phyloP scores from a whole-genome alignment of 2,329 filamentous ascomycete species.

The Pseudopyricularia javanii region DNA sequence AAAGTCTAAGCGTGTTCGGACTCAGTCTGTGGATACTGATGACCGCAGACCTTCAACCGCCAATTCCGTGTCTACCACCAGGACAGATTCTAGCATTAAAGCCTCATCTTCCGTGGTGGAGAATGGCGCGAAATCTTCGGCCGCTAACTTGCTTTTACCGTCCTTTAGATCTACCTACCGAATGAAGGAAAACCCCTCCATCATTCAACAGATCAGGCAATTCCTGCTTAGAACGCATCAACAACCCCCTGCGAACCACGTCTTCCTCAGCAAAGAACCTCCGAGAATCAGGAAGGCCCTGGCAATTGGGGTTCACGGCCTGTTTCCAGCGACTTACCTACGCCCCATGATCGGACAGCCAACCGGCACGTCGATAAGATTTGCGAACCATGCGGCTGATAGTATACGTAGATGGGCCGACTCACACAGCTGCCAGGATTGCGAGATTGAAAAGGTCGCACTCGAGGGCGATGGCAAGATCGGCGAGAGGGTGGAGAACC shows the following conservation, averaged over 20 bases:
- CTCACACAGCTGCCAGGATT: conserved; percentile 57
- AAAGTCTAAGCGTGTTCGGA: conserved; percentile 31
- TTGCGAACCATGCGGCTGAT: conserved; percentile 75
- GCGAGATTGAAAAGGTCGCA: conserved; percentile 84
- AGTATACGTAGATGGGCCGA: conserved; percentile 77
- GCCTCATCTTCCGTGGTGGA: not conserved
- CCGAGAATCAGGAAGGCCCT: conserved; percentile 74
- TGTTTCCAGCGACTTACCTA: conserved; percentile 78
- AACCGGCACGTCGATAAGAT: conserved; percentile 87
- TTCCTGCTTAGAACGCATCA: conserved; percentile 44
- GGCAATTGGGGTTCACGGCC: conserved; percentile 87
- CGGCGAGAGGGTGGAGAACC: conserved; percentile 72
- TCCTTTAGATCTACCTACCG: conserved; percentile 58
- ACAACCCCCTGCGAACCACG: conserved; percentile 48
- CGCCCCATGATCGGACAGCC: conserved; percentile 90
- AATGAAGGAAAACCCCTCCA: conserved; percentile 54
- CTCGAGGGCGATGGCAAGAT: conserved; percentile 93
- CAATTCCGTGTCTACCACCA: conserved; percentile 26
- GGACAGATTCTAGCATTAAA: conserved; percentile 19
- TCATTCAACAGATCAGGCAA: conserved; percentile 53
- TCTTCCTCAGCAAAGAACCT: conserved; percentile 56
- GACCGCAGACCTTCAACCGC: conserved; percentile 14
- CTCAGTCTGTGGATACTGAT: conserved; percentile 35
- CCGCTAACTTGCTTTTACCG: conserved; percentile 56
- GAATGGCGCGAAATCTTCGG: conserved; percentile 19